These are phyloP conservation scores for Colletotrichum sp. DNA, from an alignment of 2,329 filamentous ascomycete species.

Conservation along the genomic window DNA sequence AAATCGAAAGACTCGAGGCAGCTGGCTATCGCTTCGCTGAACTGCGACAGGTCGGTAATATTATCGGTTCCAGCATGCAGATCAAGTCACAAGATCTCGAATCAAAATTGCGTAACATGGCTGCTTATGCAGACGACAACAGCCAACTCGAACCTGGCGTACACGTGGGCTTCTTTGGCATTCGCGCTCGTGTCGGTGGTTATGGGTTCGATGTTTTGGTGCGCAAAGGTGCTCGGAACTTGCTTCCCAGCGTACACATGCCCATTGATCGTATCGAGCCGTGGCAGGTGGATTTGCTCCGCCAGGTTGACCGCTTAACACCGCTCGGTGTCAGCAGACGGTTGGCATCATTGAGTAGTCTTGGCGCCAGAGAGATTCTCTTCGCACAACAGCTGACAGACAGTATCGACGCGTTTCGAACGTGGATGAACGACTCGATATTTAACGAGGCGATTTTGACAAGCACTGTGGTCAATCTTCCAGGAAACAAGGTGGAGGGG, in stretches of 20 bases:
- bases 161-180: conserved; percentile 63
- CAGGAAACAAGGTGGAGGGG: conserved; percentile 26
- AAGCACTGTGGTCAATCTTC: conserved; percentile 46
- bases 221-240: conserved; percentile 57
- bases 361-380: conserved; percentile 42
- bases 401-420: conserved; percentile 44
- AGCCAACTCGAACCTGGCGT: conserved; percentile 56
- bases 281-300: conserved; percentile 60
- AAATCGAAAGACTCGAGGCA: conserved; percentile 69
- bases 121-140: conserved; percentile 55
- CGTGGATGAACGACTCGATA: conserved; percentile 47
- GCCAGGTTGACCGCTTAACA: conserved; percentile 50
- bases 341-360: conserved; percentile 41
- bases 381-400: conserved; percentile 52
- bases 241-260: conserved; percentile 65
- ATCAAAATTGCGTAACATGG: conserved; percentile 67
- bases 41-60: conserved; percentile 69
- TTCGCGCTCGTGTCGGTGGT: conserved; percentile 55
- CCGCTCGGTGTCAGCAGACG: conserved; percentile 43
- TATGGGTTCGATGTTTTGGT: conserved; percentile 70
- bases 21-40: conserved; percentile 81
- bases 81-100: conserved; percentile 69
- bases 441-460: conserved; percentile 53
- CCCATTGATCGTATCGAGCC: conserved; percentile 56
- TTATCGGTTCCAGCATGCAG: conserved; percentile 76